Evolutionary conservation across 257 asterid species (phyloP), one percentile per base, ranked within the genome.

Genomic region (Euphrasia confusa): DNA sequence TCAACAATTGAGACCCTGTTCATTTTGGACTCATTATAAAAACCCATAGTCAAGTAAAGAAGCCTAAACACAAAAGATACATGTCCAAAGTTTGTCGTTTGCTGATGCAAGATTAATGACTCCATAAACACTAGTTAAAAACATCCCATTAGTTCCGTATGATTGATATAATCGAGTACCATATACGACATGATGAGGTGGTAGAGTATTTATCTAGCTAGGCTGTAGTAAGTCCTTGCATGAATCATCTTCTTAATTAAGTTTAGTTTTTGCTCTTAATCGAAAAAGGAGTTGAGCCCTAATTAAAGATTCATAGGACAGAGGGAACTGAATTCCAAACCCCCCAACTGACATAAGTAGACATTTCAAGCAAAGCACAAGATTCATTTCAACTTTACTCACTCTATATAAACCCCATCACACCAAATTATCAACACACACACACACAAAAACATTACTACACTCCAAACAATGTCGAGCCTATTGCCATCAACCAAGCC

Each of bases 291-390:
- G 3, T 52, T 52, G 2, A 52, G 57, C 32, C 24, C 24, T 21
- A 21, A 0, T 3, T 49, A 49, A 15, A 49, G 26, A 17, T n/a
- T 49, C 55, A n/a, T 10, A 14, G 33, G 33, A 2, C 2, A 27
- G 30, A 10, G 66, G 45, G 33, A 60, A 68, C 60, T 27, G 62
- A 72, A 87, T 84, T 80, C 86, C 78, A 75, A 79, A 77, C 78
- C 76, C 26, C 62, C 70, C 56, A 30, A 37, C 5, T 50, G 49
- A 74, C 79, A 66, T 58, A 78, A 80, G 56, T 69, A 81, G 75
- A 57, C 61, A 72, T 45, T 42, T 18, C 71, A 87, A 87, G 95
- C 83, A 87, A 87, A 72, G 93, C 17, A 76, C 78, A 66, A 45
- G 81, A 79, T 87, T 76, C 91, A 71, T 27, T 42, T 40, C 59